Percentiles rank a stretch among this genome's conserved stretches.
These are phyloP conservation scores for Microsporum audouinii DNA, from an alignment of 2,329 filamentous ascomycete genomes.

Conservation along the genomic window DNA sequence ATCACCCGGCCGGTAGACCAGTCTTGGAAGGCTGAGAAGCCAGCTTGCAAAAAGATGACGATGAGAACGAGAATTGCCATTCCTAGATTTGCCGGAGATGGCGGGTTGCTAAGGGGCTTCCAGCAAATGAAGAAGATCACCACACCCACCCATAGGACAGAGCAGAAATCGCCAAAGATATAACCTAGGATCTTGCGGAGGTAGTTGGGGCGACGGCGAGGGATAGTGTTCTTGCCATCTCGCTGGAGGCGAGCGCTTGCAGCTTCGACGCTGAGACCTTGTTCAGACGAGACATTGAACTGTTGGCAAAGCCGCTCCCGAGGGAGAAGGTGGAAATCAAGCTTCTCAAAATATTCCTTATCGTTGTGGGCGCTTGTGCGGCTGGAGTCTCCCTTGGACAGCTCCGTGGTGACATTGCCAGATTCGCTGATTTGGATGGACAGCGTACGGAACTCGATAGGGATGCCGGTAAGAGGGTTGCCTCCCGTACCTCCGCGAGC, in stretches of 20 bases:
- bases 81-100: constrained; percentile 57
- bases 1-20: constrained; percentile 68
- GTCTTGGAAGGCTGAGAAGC: constrained; percentile 60
- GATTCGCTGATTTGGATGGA: constrained; percentile 32
- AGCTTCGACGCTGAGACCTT: constrained; percentile 51
- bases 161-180: constrained; percentile 67
- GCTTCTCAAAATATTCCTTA: constrained; percentile 44
- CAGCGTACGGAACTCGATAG: constrained; percentile 30
- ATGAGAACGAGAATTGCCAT: constrained; percentile 60
- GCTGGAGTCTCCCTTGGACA: constrained; percentile 12
- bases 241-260: constrained; percentile 44
- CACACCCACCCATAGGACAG: constrained; percentile 55
- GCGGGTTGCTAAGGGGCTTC: constrained; percentile 64
- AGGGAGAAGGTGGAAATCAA: constrained; percentile 57
- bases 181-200: constrained; percentile 52
- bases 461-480: constrained; percentile 19
- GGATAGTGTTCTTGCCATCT: constrained; percentile 57
- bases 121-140: constrained; percentile 67
- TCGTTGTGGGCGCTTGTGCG: constrained; percentile 23
- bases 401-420: constrained; percentile 23
- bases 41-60: constrained; percentile 58
- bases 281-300: constrained; percentile 44
- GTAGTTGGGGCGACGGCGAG: constrained; percentile 52
- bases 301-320: constrained; percentile 47
- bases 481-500: constrained; percentile 5